Conservation (phyloP, 305 asterid species). For the Nicotiana rustica region DNA sequence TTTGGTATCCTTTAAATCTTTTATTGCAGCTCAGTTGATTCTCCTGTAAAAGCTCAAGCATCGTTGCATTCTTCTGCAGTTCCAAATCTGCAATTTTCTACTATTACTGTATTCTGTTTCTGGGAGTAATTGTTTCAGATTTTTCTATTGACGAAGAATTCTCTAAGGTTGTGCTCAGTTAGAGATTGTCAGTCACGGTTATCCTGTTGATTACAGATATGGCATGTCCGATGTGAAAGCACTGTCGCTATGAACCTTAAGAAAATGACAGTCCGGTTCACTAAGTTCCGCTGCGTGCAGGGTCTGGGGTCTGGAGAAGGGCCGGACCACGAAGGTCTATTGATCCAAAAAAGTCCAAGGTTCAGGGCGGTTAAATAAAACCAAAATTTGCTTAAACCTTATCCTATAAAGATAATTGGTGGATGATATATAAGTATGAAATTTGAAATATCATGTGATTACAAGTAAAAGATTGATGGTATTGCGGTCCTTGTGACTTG, state of each 20-base stretch:
- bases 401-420: slow-evolving; percentile 21
- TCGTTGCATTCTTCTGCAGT: slow-evolving; percentile 14
- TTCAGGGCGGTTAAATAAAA: not conserved
- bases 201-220: not conserved
- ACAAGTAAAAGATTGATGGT: not conserved
- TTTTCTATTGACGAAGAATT: slow-evolving; percentile 5
- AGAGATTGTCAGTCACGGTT: not conserved
- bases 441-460: slow-evolving; percentile 5
- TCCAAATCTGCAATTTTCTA: not conserved
- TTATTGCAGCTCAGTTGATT: not conserved
- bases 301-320: too few relatives aligned
- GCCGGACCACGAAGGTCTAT: too few relatives aligned
- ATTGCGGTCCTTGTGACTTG: slow-evolving; percentile 19
- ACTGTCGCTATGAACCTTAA: not conserved
- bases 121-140: not conserved
- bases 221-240: not conserved
- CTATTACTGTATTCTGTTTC: not conserved
- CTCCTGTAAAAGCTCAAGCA: slow-evolving; percentile 16
- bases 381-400: not conserved
- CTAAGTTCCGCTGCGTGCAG: too few relatives aligned
- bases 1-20: not conserved
- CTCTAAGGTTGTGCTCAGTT: not conserved
- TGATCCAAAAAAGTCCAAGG: not conserved
- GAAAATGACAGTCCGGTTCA: too few relatives aligned
- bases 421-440: slow-evolving; percentile 15